phyloP scores from a whole-genome alignment of 371 early-diverging fungal species.

The Mucor saturninus region DNA sequence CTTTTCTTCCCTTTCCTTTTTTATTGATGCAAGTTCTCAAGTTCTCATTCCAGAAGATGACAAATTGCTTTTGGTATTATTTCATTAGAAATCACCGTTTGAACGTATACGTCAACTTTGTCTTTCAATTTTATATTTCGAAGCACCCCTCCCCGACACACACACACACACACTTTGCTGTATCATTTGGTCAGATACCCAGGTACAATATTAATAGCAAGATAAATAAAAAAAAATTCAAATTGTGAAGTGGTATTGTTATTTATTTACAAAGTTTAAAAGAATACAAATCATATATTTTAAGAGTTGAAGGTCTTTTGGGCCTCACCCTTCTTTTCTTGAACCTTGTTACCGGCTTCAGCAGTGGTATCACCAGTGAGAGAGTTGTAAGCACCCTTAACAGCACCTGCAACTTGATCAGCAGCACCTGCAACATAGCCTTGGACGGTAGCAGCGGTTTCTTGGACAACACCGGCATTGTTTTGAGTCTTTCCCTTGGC shows the following conservation, averaged over 20 bases:
- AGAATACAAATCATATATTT: background rate
- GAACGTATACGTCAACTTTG: too few relatives aligned
- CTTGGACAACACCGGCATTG: slow-evolving; percentile 13
- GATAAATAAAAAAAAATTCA: background rate
- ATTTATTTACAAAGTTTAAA: background rate
- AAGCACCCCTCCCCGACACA: too few relatives aligned
- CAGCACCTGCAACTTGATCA: slow-evolving; percentile 24
- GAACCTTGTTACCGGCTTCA: slow-evolving; percentile 19
- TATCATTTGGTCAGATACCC: too few relatives aligned
- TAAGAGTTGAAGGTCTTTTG: slow-evolving; percentile 26
- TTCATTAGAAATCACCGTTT: too few relatives aligned
- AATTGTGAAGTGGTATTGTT: background rate
- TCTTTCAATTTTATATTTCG: too few relatives aligned
- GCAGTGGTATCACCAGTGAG: slow-evolving; percentile 24
- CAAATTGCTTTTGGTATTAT: too few relatives aligned
- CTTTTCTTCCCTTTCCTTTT: too few relatives aligned
- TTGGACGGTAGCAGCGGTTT: slow-evolving; percentile 23
- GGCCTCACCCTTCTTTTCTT: slow-evolving; percentile 28
- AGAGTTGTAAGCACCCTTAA: slow-evolving; percentile 22
- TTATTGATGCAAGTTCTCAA: too few relatives aligned
- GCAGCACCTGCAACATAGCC: slow-evolving; percentile 19
- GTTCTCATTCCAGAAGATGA: too few relatives aligned
- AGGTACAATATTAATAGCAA: too few relatives aligned
- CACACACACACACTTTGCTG: too few relatives aligned
- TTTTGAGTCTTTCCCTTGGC: slow-evolving; percentile 39